Conservation (phyloP, 306 rosid species). For the Dryas alaskensis region DNA sequence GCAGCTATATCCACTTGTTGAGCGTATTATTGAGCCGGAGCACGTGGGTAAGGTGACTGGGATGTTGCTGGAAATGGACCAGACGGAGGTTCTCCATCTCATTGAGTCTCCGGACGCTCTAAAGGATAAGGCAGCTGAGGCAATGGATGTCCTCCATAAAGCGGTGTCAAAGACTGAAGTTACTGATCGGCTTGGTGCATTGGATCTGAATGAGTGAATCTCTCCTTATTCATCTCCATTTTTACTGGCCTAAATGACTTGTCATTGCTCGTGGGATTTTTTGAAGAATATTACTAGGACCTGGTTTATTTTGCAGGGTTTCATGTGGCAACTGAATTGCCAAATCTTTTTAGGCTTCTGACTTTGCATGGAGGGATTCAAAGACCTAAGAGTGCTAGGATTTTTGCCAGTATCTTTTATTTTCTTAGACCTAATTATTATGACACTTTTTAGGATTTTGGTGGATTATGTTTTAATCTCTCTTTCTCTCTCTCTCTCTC, state of each 20-base stretch:
- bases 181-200: constrained; percentile 48
- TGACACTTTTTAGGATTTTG: constrained; percentile 5
- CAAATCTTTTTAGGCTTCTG: constrained; percentile 8
- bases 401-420: constrained; percentile 5
- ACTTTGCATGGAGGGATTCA: constrained; percentile 28
- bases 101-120: constrained; percentile 83
- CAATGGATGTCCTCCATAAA: constrained; percentile 70
- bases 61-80: constrained; percentile 95
- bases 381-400: constrained; percentile 15
- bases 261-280: constrained; percentile 20
- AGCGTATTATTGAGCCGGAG: constrained; percentile 53
- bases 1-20: constrained; percentile 80
- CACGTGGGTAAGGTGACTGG: constrained; percentile 81
- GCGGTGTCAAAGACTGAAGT: constrained; percentile 57
- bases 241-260: constrained; percentile 24
- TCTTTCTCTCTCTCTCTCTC: too few relatives aligned
- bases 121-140: constrained; percentile 79
- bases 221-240: constrained; percentile 2
- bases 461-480: background rate
- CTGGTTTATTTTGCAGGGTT: constrained; percentile 19
- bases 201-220: constrained; percentile 52
- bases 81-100: constrained; percentile 89
- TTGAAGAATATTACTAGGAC: background rate
- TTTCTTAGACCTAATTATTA: constrained; percentile 4
- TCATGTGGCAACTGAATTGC: background rate